Percentiles rank a stretch among this genome's conserved stretches.
Conservation (phyloP, 257 asterid species). For the Eucommia ulmoides region DNA sequence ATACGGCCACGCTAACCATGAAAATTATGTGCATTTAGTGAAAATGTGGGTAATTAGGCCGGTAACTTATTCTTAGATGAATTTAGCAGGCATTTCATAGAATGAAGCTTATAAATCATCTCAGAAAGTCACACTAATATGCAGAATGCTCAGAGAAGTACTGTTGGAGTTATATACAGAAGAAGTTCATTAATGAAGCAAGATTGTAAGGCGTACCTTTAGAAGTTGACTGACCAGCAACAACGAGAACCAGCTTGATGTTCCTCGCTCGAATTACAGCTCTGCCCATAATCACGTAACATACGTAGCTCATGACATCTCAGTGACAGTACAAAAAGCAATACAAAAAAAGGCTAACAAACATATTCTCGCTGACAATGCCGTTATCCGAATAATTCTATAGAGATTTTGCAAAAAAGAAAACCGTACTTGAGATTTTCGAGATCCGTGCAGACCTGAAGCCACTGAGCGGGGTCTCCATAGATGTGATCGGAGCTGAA, state of each 20-base stretch:
- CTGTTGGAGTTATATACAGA: not conserved
- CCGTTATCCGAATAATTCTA: not conserved
- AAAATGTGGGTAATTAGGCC: not conserved
- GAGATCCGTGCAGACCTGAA: constrained; percentile 84
- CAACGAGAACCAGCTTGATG: constrained; percentile 71
- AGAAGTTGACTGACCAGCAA: constrained; percentile 43
- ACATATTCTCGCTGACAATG: not conserved
- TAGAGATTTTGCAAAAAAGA: not conserved
- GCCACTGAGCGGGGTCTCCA: constrained; percentile 97
- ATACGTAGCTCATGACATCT: not conserved
- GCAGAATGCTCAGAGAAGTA: not conserved
- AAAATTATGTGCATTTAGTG: not conserved
- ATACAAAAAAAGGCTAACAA: not conserved
- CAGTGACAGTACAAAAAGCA: not conserved
- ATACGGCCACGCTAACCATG: too few species aligned
- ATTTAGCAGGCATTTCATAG: not conserved
- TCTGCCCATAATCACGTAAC: constrained; percentile 30
- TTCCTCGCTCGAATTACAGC: constrained; percentile 59
- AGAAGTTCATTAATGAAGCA: not conserved
- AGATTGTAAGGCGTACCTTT: constrained; percentile 64
- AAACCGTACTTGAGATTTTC: constrained; percentile 70
- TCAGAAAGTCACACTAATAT: not conserved
- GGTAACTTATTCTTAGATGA: not conserved
- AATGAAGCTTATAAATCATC: not conserved
- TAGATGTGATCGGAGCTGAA: constrained; percentile 56